Conservation (phyloP, 768 basidiomycete species). For the Tylopilus plumbeoviolaceoides region DNA sequence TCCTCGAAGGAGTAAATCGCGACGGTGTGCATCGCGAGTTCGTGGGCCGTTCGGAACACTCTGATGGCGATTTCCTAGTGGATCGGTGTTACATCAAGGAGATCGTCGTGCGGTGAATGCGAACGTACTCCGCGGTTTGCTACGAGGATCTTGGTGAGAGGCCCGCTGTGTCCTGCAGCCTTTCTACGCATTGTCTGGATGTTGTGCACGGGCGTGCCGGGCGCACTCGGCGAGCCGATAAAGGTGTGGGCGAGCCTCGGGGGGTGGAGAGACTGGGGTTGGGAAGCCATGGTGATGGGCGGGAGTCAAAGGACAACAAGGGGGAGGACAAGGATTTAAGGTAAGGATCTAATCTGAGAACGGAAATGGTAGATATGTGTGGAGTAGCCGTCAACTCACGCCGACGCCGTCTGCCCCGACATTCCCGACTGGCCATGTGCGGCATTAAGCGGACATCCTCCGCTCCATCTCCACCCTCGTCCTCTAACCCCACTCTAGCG, state of each 20-base stretch:
- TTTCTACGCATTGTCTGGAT: constrained; percentile 90
- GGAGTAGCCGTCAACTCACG: background rate
- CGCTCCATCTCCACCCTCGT: constrained; percentile 12
- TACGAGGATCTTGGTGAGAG: constrained; percentile 87
- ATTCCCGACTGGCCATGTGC: constrained; percentile 8
- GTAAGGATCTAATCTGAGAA: background rate
- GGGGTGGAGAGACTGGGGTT: constrained; percentile 53
- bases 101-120: constrained; percentile 6
- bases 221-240: constrained; percentile 67
- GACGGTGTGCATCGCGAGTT: constrained; percentile 98
- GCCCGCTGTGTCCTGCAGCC: constrained; percentile 86
- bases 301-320: constrained; percentile 7
- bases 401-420: background rate
- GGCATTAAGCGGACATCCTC: constrained; percentile 19
- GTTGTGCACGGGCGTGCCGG: constrained; percentile 83
- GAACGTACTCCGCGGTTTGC: constrained; percentile 82
- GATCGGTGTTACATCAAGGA: constrained; percentile 2
- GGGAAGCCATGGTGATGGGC: constrained; percentile 25
- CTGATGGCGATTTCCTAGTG: constrained; percentile 96
- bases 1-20: constrained; percentile 99
- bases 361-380: background rate
- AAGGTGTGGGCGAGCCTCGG: constrained; percentile 72
- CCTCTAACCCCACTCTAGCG: background rate
- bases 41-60: constrained; percentile 97
- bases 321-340: constrained; percentile 6